These are phyloP conservation scores for Epithemia pelagica DNA, from an alignment of 108 stramenopile species.

Conservation along the genomic window DNA sequence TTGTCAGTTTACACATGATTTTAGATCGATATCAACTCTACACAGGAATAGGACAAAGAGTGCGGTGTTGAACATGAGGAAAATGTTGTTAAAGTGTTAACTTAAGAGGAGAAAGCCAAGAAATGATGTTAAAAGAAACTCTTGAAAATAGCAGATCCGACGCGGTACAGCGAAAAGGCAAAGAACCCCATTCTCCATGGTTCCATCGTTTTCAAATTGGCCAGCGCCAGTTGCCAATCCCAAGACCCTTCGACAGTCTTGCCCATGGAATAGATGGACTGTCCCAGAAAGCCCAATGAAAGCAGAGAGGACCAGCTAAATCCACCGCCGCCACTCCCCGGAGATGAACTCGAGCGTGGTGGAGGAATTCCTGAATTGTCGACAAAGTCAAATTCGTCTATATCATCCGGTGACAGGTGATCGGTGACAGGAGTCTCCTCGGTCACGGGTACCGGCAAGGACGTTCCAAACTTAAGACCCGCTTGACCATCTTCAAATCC, in stretches of 20 bases:
- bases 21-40: no score
- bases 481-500: conserved; percentile 45
- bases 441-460: conserved; percentile 6
- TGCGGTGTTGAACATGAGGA: no score
- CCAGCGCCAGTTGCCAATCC: neutral
- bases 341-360: neutral
- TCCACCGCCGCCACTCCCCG: neutral
- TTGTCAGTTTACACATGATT: no score
- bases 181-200: neutral
- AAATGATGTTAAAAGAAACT: no score
- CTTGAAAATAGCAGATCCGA: neutral
- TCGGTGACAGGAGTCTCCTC: neutral
- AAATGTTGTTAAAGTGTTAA: no score
- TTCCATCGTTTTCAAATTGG: neutral
- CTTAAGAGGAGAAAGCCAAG: no score
- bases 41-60: no score
- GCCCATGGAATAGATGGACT: conserved; percentile 26
- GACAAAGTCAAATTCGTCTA: conserved; percentile 1
- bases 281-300: conserved; percentile 27
- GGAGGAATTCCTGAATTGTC: neutral
- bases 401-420: neutral
- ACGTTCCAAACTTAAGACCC: conserved; percentile 24
- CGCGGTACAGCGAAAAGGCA: neutral
- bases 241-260: neutral
- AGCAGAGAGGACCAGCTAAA: conserved; percentile 16